Base-by-base conservation (phyloP, 345 rosid species). In the Brassica carinata region DNA sequence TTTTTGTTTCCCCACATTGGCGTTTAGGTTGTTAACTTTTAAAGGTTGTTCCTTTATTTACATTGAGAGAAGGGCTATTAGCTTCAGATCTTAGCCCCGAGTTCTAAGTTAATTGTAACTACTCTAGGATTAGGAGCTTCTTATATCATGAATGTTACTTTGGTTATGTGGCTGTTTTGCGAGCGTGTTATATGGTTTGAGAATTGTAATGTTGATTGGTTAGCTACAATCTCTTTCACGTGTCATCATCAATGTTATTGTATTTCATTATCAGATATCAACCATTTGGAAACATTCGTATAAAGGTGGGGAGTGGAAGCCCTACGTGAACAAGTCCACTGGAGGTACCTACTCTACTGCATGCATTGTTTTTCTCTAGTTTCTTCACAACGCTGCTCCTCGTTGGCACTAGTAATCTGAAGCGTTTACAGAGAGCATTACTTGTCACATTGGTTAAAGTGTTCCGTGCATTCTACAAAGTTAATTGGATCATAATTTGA, bases 281-380 rank as follows among this genome's bases (percentile, higher is more conserved):
- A 92, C 91, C 11, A 87, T 96, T 77, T 96, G 99, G 99, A 96
- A 89, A 87, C 89, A 86, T 81, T 89, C 92, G 9, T 86, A 89
- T 83, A 92, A 87, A 86, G 84, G 90, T 64, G 93, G 91, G 10
- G 92, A 84, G 66, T 96, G 99, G 98, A 89, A 70, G 64, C 97
- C 97, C 0, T 96, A 94, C 63, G 80, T 88, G 15, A 89, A 86
- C 83, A 86, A 78, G 80, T 90, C 97, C 67, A 75, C 84, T 23
- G 91, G 85, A 90, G 97, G 99, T 94, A 89, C 80, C 34, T 31
- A 31, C 38, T 33, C 36, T 33, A 33, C 0, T 33, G 36, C 36
- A 33, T 80, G 5, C 65, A 65, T 79, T 43, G 1, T 59, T 59
- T 53, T 45, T 40, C 14, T 51, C 10, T 68, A 61, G 1, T 43